Conservation (phyloP, 1,284 basidiomycete genomes). For the Tremellales sp. region DNA sequence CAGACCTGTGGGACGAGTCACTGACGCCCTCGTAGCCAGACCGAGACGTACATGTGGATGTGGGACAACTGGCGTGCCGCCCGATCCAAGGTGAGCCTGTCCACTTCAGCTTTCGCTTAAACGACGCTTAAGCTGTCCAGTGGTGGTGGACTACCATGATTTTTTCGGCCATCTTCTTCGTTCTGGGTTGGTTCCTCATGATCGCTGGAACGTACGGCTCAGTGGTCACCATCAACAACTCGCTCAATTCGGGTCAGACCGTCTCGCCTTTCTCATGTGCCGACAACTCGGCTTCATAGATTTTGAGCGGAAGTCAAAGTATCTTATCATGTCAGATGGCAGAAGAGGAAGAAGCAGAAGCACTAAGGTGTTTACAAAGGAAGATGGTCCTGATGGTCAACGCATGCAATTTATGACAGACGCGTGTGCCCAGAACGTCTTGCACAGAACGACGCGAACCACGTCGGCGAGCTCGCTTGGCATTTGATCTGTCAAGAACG, state of each 20-base stretch:
- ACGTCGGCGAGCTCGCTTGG: too few relatives aligned
- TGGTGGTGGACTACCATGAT: slow-evolving; percentile 6
- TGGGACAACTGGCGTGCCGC: slow-evolving; percentile 9
- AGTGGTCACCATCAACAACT: slow-evolving; percentile 27
- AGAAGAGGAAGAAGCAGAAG: too few relatives aligned
- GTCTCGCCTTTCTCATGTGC: slow-evolving; percentile 40
- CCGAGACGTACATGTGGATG: slow-evolving; percentile 13
- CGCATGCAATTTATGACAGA: too few relatives aligned
- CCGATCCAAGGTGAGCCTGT: slow-evolving; percentile 6
- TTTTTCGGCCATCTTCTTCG: slow-evolving; percentile 23
- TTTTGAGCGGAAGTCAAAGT: too few relatives aligned
- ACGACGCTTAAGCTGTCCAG: too few relatives aligned
- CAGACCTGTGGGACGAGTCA: neutral
- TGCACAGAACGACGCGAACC: too few relatives aligned
- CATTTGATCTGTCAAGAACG: too few relatives aligned
- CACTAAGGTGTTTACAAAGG: too few relatives aligned
- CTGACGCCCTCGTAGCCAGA: slow-evolving; percentile 10
- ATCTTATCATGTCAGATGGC: too few relatives aligned
- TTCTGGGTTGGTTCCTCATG: slow-evolving; percentile 29
- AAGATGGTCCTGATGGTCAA: too few relatives aligned
- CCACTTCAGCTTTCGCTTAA: too few relatives aligned
- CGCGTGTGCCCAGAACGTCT: too few relatives aligned
- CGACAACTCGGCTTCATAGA: slow-evolving; percentile 35
- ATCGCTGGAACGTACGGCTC: slow-evolving; percentile 30
- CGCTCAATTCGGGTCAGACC: slow-evolving; percentile 21